Percentiles rank a stretch among this genome's conserved stretches.
Conservation (phyloP, 2,329 filamentous ascomycete genomes). For the Fusarium miscanthi region DNA sequence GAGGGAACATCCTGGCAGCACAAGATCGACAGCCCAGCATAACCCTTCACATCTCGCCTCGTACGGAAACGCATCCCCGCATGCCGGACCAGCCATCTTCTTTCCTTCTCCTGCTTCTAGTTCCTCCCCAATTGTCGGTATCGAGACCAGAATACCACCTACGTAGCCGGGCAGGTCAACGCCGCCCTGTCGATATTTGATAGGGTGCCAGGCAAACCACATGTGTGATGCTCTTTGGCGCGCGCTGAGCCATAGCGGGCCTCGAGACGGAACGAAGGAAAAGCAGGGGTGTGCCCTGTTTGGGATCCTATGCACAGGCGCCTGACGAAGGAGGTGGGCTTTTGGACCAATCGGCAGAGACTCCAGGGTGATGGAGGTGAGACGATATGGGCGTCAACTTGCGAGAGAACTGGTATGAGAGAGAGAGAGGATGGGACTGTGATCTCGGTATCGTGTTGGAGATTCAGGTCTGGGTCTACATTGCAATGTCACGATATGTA, state of each 20-base stretch:
- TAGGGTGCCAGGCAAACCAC: slow-evolving; percentile 42
- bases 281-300: slow-evolving; percentile 30
- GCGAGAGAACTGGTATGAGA: background rate
- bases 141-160: background rate
- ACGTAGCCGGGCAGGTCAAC: background rate
- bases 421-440: background rate
- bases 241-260: slow-evolving; percentile 23
- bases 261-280: slow-evolving; percentile 8
- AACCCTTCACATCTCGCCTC: slow-evolving; percentile 8
- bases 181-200: slow-evolving; percentile 41
- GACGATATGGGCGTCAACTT: slow-evolving; percentile 37
- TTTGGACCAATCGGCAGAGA: slow-evolving; percentile 37
- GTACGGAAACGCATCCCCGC: slow-evolving; percentile 7
- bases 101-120: slow-evolving; percentile 10
- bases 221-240: slow-evolving; percentile 41
- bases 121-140: slow-evolving; percentile 5
- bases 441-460: slow-evolving; percentile 11
- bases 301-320: slow-evolving; percentile 40
- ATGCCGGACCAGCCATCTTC: slow-evolving; percentile 27
- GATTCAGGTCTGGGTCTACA: slow-evolving; percentile 16
- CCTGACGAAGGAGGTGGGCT: slow-evolving; percentile 31
- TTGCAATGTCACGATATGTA: background rate
- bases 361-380: slow-evolving; percentile 35
- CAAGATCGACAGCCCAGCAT: slow-evolving; percentile 25
- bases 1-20: slow-evolving; percentile 27